Percentiles rank a stretch among this genome's conserved stretches.
phyloP scores from a whole-genome alignment of 495 filamentous ascomycete genomes.

The Tuber umbilicatum region DNA sequence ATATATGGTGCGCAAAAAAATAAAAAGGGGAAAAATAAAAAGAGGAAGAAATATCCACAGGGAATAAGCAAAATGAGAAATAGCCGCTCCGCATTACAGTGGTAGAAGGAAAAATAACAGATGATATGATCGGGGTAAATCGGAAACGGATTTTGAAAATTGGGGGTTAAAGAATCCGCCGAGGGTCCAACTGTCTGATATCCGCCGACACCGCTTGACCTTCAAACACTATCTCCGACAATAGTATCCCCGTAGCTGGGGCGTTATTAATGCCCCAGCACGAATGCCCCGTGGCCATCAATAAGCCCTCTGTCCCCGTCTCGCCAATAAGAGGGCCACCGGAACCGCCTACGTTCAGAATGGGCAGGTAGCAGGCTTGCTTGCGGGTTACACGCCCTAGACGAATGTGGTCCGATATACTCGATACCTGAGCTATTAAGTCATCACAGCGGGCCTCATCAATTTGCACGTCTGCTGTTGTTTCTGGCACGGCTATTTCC shows the following conservation, averaged over 20 bases:
- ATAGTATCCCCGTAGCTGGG: slow-evolving; percentile 79
- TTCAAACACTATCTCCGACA: slow-evolving; percentile 80
- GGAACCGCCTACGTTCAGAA: slow-evolving; percentile 53
- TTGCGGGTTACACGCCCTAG: slow-evolving; percentile 69
- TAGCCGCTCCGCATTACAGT: neutral
- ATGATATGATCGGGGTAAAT: neutral
- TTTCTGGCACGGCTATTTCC: slow-evolving; percentile 64
- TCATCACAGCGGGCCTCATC: slow-evolving; percentile 78
- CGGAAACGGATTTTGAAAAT: neutral
- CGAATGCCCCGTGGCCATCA: slow-evolving; percentile 84
- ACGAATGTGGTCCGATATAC: slow-evolving; percentile 68
- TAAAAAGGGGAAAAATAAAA: neutral
- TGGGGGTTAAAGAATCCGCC: slow-evolving; percentile 45
- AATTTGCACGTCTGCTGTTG: slow-evolving; percentile 68
- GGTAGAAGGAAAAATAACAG: neutral
- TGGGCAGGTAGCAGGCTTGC: slow-evolving; percentile 94
- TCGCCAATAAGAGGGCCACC: slow-evolving; percentile 71
- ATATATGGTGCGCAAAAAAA: neutral
- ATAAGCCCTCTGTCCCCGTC: slow-evolving; percentile 66
- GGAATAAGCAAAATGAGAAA: neutral
- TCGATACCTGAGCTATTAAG: slow-evolving; percentile 70
- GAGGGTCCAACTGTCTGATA: slow-evolving; percentile 63
- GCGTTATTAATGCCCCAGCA: slow-evolving; percentile 99
- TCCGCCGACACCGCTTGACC: slow-evolving; percentile 70
- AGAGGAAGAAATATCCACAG: neutral